Evolutionary conservation across 163 green algal genomes (phyloP), one percentile per base, ranked within the genome.

Genomic region (Volvox carteri): DNA sequence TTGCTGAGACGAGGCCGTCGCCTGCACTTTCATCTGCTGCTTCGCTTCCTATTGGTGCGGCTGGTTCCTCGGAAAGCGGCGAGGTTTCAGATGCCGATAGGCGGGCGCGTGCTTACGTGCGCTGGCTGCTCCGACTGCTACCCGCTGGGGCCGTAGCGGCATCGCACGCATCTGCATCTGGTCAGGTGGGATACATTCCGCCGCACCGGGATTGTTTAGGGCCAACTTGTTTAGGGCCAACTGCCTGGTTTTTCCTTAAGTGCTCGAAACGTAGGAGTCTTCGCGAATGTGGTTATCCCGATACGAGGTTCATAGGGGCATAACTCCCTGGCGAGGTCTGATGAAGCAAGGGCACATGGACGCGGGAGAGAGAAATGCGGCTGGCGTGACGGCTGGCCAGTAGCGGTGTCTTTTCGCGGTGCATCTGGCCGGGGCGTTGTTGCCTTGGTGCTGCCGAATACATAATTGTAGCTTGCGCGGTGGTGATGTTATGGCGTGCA

Each of bases 81-180:
- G 54, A 65, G 54, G 19, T 23, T 42, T 52, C 42, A 30, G 23
- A 28, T 56, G 48, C 37, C 8, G 70, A 78, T 33, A 37, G 35
- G 9, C 70, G 70, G 37, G 70, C 37, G 37, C 78, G 39, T 12
- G 12, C 44, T 8, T 65, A 42, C 44, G 41, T 1, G 23, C 37
- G 28, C 14, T 86, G 78, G 78, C 58, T 77, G 42, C 58, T 76
- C 37, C 78, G 78, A 5, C 41, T 86, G 78, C 78, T 86, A 33
- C 78, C 78, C 2, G 52, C 77, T 19, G 28, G 23, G 14, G 78
- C 41, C 25, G 12, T n/a, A 33, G 42, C 41, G 33, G 39, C 70
- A 1, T 16, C 30, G 33, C 35, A 67, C 2, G 28, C 41, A 1
- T 30, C 39, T 35, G 1, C 42, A 28, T 16, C 41, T 33, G 41